A percentile compares a stretch with the other conserved stretches of the same genome.
These are phyloP conservation scores for Sarcocystis neurona DNA, from an alignment of 169 alveolate species.

Conservation along the genomic window DNA sequence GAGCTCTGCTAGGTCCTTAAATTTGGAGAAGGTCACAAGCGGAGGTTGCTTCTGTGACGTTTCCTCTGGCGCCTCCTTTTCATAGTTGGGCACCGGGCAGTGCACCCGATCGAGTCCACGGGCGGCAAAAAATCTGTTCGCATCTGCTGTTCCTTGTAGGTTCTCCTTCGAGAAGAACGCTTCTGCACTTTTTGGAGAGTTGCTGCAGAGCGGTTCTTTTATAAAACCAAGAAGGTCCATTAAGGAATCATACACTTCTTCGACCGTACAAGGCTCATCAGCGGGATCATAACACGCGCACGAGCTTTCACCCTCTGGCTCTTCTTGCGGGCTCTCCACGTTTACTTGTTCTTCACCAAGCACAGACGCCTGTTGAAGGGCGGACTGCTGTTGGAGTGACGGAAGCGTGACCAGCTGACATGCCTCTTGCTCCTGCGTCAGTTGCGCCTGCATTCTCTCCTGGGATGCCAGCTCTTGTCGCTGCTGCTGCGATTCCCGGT, in stretches of 20 bases:
- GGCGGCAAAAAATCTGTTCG: not conserved
- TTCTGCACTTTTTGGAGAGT: not conserved
- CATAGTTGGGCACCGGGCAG: slow-evolving; percentile 21
- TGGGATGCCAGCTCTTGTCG: too few species aligned
- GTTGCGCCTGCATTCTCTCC: too few species aligned
- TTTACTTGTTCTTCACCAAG: too few species aligned
- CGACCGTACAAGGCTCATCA: slow-evolving; percentile 9
- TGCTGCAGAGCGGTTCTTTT: slow-evolving; percentile 1
- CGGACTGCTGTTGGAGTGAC: too few species aligned
- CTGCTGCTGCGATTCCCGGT: too few species aligned
- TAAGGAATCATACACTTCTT: not conserved
- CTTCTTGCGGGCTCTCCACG: too few species aligned
- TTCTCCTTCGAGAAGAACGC: not conserved
- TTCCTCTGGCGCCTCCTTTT: not conserved
- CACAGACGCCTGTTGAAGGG: too few species aligned
- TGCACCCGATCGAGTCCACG: slow-evolving; percentile 1
- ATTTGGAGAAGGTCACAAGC: slow-evolving; percentile 12
- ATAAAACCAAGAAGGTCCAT: not conserved
- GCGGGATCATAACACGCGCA: not conserved
- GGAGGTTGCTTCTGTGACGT: not conserved
- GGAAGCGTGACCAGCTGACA: too few species aligned
- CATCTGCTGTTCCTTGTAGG: not conserved
- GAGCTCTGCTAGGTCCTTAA: not conserved
- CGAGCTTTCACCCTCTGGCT: too few species aligned
- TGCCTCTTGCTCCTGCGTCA: too few species aligned